Conservation (phyloP, 83 land plant genomes). For the Picea abies region DNA sequence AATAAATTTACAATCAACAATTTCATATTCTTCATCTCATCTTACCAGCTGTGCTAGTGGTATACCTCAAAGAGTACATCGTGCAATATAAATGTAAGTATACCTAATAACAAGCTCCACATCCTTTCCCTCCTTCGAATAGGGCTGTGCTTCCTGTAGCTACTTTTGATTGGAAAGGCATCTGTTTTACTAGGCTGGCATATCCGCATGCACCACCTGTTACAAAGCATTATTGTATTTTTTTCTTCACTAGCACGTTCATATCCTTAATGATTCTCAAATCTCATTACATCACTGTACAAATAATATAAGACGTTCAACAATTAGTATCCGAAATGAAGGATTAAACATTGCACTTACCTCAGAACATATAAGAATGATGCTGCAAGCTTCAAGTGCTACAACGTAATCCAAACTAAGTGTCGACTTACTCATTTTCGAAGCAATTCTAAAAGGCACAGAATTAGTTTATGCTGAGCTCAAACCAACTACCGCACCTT, state of each 20-base stretch:
- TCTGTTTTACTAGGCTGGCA: constrained; percentile 28
- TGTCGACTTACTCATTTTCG: too few species aligned
- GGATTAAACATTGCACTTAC: background rate
- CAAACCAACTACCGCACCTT: too few species aligned
- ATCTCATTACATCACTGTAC: background rate
- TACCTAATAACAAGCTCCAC: constrained; percentile 69
- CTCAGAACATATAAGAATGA: background rate
- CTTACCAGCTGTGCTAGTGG: too few species aligned
- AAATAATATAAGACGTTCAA: background rate
- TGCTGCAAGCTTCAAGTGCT: background rate
- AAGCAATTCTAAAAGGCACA: too few species aligned
- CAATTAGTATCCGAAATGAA: background rate
- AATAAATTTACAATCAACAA: too few species aligned
- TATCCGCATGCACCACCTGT: constrained; percentile 68
- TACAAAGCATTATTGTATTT: background rate
- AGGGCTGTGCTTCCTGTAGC: constrained; percentile 53
- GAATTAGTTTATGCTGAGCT: too few species aligned
- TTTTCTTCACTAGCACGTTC: too few species aligned
- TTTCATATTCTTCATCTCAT: too few species aligned
- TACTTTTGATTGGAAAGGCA: constrained; percentile 49
- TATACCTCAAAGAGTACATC: too few species aligned
- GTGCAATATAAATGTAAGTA: background rate
- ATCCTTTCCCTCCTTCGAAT: constrained; percentile 45
- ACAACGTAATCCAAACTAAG: background rate
- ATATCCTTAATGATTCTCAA: too few species aligned